These are phyloP conservation scores for Penicillium fuscoglaucum DNA, from an alignment of 2,329 filamentous ascomycete genomes.

Conservation along the genomic window DNA sequence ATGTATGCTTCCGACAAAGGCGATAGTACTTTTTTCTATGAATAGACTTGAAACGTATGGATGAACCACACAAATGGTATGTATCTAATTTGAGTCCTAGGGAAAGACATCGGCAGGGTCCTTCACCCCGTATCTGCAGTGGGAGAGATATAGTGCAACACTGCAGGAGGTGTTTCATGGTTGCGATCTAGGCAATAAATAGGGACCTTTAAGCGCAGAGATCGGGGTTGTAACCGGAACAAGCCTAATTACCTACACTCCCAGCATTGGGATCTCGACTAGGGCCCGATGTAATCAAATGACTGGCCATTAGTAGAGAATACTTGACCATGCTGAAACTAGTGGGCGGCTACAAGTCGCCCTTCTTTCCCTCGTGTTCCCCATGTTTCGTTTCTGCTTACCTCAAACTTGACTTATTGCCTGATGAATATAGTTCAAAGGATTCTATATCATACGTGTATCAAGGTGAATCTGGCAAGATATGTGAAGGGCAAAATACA, in stretches of 20 bases:
- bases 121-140: neutral
- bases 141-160: neutral
- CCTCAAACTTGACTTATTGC: neutral
- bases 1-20: neutral
- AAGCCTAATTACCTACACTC: neutral
- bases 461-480: neutral
- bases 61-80: neutral
- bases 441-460: neutral
- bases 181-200: neutral
- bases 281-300: neutral
- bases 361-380: neutral
- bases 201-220: slow-evolving; percentile 15
- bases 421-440: neutral
- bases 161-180: slow-evolving; percentile 17
- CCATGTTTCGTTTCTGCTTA: neutral
- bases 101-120: neutral
- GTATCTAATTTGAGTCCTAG: neutral
- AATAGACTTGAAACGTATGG: slow-evolving; percentile 14
- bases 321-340: slow-evolving; percentile 18
- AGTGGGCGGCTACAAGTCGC: slow-evolving; percentile 4
- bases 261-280: slow-evolving; percentile 9
- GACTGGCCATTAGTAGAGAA: slow-evolving; percentile 15
- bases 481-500: neutral
- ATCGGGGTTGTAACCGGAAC: slow-evolving; percentile 7
- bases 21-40: neutral